Evolutionary conservation across 768 basidiomycete species (phyloP).

Genomic region (Clavulina sp.): DNA sequence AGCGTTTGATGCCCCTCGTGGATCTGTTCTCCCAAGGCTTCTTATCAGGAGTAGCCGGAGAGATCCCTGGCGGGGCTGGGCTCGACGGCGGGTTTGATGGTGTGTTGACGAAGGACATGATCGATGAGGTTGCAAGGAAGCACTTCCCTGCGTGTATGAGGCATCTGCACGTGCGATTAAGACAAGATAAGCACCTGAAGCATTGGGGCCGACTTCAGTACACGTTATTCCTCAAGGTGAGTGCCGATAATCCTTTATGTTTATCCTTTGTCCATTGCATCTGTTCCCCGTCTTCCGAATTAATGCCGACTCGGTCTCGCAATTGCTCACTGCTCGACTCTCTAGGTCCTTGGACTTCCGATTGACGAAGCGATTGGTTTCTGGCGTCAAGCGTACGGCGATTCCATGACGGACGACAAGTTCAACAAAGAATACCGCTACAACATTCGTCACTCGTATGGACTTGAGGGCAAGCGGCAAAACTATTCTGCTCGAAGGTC

Average conservation of each 20-base stretch:
- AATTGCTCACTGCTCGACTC: no score
- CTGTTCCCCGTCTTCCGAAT: not conserved
- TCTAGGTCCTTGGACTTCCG: slow-evolving; percentile 75
- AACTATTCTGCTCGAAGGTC: slow-evolving; percentile 91
- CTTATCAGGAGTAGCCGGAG: slow-evolving; percentile 73
- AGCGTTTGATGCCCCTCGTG: slow-evolving; percentile 73
- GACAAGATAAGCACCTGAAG: slow-evolving; percentile 69
- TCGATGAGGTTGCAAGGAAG: slow-evolving; percentile 67
- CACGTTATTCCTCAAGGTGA: slow-evolving; percentile 86
- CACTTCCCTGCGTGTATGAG: slow-evolving; percentile 97
- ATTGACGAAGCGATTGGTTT: slow-evolving; percentile 88
- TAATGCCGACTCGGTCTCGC: not conserved
- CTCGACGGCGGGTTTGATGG: slow-evolving; percentile 34
- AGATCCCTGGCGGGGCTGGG: slow-evolving; percentile 43
- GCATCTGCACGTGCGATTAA: slow-evolving; percentile 62
- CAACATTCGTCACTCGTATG: slow-evolving; percentile 90
- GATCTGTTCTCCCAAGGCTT: slow-evolving; percentile 88
- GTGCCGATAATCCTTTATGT: slow-evolving; percentile 1
- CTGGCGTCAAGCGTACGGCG: slow-evolving; percentile 72
- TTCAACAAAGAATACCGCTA: slow-evolving; percentile 98
- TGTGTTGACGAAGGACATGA: slow-evolving; percentile 82
- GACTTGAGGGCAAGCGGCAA: slow-evolving; percentile 82
- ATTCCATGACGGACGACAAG: slow-evolving; percentile 67
- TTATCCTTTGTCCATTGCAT: not conserved
- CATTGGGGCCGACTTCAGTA: slow-evolving; percentile 86